These are phyloP conservation scores for Gnomoniopsis smithogilvyi DNA, from an alignment of 2,329 filamentous ascomycete species.

Conservation along the genomic window DNA sequence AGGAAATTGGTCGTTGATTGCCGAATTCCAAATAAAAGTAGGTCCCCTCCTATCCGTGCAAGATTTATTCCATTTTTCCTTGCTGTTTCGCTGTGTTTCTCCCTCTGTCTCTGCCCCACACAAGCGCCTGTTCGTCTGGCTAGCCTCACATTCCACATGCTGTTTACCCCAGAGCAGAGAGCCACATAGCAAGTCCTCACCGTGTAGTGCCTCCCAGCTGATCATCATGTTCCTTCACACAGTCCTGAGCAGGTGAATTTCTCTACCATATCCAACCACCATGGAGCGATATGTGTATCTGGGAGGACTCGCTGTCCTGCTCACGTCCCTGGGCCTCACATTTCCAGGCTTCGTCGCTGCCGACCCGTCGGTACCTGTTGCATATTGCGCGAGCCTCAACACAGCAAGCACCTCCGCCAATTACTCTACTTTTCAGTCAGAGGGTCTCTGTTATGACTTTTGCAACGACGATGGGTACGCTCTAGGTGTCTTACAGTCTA, in stretches of 20 bases:
- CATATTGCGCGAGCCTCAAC: constrained; percentile 46
- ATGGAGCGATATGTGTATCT: constrained; percentile 5
- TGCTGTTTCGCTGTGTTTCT: background rate
- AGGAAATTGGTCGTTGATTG: background rate
- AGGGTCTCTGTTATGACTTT: constrained; percentile 62
- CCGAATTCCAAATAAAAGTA: background rate
- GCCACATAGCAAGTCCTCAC: no score
- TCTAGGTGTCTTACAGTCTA: constrained; percentile 64
- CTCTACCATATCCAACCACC: background rate
- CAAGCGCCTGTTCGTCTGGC: background rate
- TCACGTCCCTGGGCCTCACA: constrained; percentile 19
- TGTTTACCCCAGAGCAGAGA: background rate
- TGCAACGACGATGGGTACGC: constrained; percentile 56
- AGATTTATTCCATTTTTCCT: background rate
- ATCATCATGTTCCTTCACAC: background rate
- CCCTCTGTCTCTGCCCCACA: background rate
- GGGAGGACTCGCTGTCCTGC: constrained; percentile 20
- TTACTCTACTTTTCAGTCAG: constrained; percentile 60
- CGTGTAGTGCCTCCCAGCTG: background rate
- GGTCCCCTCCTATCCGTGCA: background rate
- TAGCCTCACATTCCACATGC: background rate
- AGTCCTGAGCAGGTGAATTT: background rate
- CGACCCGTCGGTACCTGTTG: constrained; percentile 30
- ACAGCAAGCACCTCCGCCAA: constrained; percentile 39
- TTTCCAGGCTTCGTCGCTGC: constrained; percentile 23